Evolutionary conservation across 371 early-diverging fungal genomes (phyloP).

Genomic region (Dichotomocladium elegans): DNA sequence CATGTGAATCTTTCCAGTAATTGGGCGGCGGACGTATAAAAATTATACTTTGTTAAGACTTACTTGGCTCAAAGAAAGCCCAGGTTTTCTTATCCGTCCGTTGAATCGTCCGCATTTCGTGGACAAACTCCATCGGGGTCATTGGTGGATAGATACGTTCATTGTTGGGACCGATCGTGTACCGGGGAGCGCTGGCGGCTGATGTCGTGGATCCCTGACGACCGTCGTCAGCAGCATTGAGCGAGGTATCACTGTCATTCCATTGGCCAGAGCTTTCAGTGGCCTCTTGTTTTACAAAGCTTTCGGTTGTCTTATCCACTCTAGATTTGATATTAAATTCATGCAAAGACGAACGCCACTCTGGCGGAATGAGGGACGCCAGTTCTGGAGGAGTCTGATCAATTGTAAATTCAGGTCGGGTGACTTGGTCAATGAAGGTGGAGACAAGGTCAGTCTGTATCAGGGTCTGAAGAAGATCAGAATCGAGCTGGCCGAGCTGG

Average conservation of each 20-base stretch:
- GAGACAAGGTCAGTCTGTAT: conserved; percentile 23
- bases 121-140: conserved; percentile 32
- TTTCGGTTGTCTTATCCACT: no score
- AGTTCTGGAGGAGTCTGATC: conserved; percentile 16
- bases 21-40: no score
- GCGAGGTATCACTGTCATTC: neutral
- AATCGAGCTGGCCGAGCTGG: conserved; percentile 16
- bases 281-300: no score
- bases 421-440: conserved; percentile 14
- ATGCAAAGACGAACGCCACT: conserved; percentile 14
- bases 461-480: conserved; percentile 24
- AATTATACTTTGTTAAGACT: conserved; percentile 1
- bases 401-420: conserved; percentile 11
- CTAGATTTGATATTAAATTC: neutral
- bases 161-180: conserved; percentile 2
- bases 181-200: neutral
- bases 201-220: neutral
- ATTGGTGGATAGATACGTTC: conserved; percentile 29
- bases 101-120: conserved; percentile 19
- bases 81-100: conserved; percentile 9
- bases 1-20: no score
- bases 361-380: conserved; percentile 10
- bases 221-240: neutral
- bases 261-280: neutral
- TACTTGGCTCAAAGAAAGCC: conserved; percentile 26